Conservation (phyloP, 2,329 filamentous ascomycete genomes). For the Colletotrichum sp. region DNA sequence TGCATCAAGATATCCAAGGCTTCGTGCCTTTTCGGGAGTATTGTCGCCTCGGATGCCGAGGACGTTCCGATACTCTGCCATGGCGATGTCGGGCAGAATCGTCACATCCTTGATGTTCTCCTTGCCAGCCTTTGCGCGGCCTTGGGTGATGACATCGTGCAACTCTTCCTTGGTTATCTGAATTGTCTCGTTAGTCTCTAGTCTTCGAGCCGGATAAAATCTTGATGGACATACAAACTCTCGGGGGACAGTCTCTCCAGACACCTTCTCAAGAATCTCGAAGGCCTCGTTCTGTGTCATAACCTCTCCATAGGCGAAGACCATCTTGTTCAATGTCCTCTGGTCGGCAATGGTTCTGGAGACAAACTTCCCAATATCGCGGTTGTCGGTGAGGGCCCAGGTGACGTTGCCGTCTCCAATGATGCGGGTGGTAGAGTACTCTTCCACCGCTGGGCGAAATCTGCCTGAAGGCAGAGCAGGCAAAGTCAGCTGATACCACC, state of each 20-base stretch:
- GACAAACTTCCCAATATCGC: background rate
- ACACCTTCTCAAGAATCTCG: background rate
- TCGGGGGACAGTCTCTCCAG: background rate
- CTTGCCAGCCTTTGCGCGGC: background rate
- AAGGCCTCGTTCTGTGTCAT: background rate
- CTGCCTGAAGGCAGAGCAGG: background rate
- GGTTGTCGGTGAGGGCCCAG: background rate
- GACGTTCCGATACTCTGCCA: background rate
- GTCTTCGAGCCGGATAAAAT: background rate
- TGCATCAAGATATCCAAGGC: background rate
- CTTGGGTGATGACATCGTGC: background rate
- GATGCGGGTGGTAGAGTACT: background rate
- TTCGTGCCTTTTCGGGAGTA: background rate
- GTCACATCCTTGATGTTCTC: background rate
- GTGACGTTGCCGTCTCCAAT: background rate
- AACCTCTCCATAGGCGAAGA: background rate
- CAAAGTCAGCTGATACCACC: background rate
- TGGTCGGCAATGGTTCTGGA: background rate
- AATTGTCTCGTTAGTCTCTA: background rate
- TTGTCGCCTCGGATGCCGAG: background rate
- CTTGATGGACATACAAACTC: background rate
- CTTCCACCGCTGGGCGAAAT: background rate
- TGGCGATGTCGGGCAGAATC: background rate
- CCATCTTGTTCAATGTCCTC: background rate
- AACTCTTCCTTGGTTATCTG: background rate